Conservation (phyloP, 2,329 filamentous ascomycete species). For the Xylariales sp. region DNA sequence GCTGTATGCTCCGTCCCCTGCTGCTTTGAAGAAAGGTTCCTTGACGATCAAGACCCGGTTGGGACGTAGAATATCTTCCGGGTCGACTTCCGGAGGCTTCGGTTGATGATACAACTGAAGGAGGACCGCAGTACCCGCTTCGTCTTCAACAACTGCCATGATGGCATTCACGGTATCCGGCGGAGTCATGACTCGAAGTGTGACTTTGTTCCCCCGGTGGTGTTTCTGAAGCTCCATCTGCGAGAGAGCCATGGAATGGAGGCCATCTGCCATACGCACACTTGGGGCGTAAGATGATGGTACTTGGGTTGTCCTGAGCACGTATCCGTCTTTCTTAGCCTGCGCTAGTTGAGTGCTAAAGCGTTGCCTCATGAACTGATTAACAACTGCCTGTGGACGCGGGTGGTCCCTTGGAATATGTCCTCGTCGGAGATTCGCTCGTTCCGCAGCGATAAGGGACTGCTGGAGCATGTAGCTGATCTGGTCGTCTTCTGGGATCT, state of each 20-base stretch:
- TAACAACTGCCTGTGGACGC: background rate
- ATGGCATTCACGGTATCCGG: slow-evolving; percentile 37
- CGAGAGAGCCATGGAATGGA: slow-evolving; percentile 44
- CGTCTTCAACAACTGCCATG: slow-evolving; percentile 54
- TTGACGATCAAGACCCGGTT: slow-evolving; percentile 59
- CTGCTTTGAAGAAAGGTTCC: slow-evolving; percentile 63
- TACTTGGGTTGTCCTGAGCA: slow-evolving; percentile 28
- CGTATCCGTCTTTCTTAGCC: background rate
- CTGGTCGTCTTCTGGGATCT: background rate
- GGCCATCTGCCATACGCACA: slow-evolving; percentile 33
- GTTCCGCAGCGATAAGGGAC: background rate
- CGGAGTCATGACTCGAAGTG: slow-evolving; percentile 41
- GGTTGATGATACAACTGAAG: slow-evolving; percentile 58
- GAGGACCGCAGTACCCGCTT: slow-evolving; percentile 50
- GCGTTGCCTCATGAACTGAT: slow-evolving; percentile 3
- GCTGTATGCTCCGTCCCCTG: slow-evolving; percentile 54
- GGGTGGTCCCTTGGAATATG: slow-evolving; percentile 9
- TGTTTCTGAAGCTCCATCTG: slow-evolving; percentile 49
- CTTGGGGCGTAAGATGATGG: slow-evolving; percentile 46
- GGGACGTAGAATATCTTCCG: slow-evolving; percentile 50
- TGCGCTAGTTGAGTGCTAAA: background rate
- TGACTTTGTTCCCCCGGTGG: slow-evolving; percentile 41
- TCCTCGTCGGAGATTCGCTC: background rate
- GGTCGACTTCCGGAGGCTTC: slow-evolving; percentile 50
- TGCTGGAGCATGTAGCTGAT: background rate